These are phyloP conservation scores for Entomortierella beljakovae DNA, from an alignment of 192 early-diverging fungal genomes.

Conservation along the genomic window DNA sequence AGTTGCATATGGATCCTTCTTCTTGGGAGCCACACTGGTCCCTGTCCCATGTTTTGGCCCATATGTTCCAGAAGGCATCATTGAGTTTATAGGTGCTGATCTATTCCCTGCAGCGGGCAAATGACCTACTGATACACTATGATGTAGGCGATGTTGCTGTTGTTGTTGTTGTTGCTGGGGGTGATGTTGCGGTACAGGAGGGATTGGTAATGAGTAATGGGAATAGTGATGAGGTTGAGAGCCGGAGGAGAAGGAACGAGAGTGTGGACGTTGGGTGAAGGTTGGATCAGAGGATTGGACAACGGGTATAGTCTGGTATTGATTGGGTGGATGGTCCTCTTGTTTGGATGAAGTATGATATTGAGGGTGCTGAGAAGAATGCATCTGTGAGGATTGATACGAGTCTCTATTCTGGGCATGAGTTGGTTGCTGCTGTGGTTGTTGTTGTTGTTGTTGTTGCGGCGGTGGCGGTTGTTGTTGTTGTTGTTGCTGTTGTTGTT, in stretches of 20 bases:
- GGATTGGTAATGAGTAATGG: constrained; percentile 13
- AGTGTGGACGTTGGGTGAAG: constrained; percentile 25
- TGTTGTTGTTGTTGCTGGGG: not conserved
- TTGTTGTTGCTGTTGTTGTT: not conserved
- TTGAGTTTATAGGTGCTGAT: constrained; percentile 7
- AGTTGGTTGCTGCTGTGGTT: not conserved
- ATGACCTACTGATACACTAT: constrained; percentile 38
- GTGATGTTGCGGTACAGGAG: not conserved
- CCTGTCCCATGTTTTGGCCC: not conserved
- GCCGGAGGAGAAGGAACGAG: constrained; percentile 35
- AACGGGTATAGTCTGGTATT: constrained; percentile 4
- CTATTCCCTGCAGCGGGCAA: constrained; percentile 14
- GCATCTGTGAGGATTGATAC: constrained; percentile 2
- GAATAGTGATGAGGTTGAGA: constrained; percentile 16
- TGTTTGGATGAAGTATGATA: not conserved
- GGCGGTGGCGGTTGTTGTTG: not conserved
- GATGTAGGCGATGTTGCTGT: constrained; percentile 33
- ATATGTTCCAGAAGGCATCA: not conserved
- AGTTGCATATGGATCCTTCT: constrained; percentile 51
- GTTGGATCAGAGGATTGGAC: constrained; percentile 36
- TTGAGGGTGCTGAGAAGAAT: constrained; percentile 1
- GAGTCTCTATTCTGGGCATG: not conserved
- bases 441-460: not conserved
- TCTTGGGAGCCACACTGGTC: constrained; percentile 8
- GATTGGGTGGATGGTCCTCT: not conserved